phyloP scores from a whole-genome alignment of 2,329 filamentous ascomycete species.

The Fusarium palustre region DNA sequence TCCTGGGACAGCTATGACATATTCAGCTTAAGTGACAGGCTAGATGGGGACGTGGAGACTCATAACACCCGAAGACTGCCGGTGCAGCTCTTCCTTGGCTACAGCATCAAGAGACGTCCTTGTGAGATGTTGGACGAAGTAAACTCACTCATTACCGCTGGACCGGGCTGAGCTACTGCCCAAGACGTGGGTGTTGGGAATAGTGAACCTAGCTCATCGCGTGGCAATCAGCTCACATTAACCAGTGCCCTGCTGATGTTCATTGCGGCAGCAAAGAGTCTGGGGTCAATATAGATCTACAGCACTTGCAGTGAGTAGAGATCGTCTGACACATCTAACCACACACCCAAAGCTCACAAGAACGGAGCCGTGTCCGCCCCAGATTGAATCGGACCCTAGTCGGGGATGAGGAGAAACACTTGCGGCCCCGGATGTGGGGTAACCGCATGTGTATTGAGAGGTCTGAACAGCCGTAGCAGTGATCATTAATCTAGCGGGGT shows the following conservation, averaged over 20 bases:
- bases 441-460: constrained; percentile 22
- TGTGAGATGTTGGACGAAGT: constrained; percentile 2
- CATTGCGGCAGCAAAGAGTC: constrained; percentile 21
- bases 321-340: constrained; percentile 20
- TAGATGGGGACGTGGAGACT: constrained; percentile 18
- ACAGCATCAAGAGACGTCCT: constrained; percentile 12
- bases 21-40: neutral
- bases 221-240: constrained; percentile 11
- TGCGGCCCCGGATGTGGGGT: constrained; percentile 42
- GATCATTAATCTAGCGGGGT: constrained; percentile 35
- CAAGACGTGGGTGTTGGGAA: constrained; percentile 10
- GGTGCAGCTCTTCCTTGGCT: constrained; percentile 1
- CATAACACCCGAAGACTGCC: constrained; percentile 25
- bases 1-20: neutral
- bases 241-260: constrained; percentile 9
- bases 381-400: constrained; percentile 21
- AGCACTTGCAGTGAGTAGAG: constrained; percentile 12
- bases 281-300: constrained; percentile 35
- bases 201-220: constrained; percentile 7
- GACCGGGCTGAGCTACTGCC: neutral
- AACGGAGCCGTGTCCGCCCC: constrained; percentile 33
- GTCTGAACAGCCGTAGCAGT: neutral
- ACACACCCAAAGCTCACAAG: constrained; percentile 16
- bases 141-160: constrained; percentile 1
- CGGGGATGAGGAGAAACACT: constrained; percentile 36